phyloP scores from a whole-genome alignment of 2,329 filamentous ascomycete species.

The Pestalotiopsis sp. region DNA sequence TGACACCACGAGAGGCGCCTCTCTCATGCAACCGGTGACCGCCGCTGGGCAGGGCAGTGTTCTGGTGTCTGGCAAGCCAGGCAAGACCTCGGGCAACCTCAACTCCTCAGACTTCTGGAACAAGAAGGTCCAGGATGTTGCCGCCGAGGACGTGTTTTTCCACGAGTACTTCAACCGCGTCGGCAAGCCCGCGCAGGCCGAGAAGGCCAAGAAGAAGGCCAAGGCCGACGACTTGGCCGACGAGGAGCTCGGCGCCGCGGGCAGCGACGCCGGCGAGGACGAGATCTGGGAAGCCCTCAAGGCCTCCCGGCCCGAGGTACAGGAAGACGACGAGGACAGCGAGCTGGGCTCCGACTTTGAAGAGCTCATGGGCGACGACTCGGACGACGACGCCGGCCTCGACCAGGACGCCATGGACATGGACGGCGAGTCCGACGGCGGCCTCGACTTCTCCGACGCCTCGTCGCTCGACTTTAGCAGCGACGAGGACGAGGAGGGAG shows the following conservation, averaged over 20 bases:
- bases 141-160: conserved; percentile 95
- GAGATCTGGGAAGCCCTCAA: conserved; percentile 93
- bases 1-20: conserved; percentile 69
- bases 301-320: conserved; percentile 74
- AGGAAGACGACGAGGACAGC: conserved; percentile 57
- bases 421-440: conserved; percentile 43
- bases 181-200: conserved; percentile 60
- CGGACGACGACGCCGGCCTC: conserved; percentile 53
- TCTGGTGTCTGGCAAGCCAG: conserved; percentile 53
- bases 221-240: conserved; percentile 47
- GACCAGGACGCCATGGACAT: conserved; percentile 41
- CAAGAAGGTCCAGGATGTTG: conserved; percentile 83
- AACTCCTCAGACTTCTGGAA: conserved; percentile 92
- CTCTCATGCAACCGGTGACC: conserved; percentile 92
- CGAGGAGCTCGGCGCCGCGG: conserved; percentile 36
- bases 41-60: conserved; percentile 54
- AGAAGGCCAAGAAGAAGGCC: conserved; percentile 52
- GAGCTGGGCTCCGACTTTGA: conserved; percentile 45
- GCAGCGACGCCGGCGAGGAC: conserved; percentile 65
- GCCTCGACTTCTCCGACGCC: conserved; percentile 33
- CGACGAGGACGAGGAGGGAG: conserved; percentile 40
- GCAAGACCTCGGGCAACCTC: conserved; percentile 47
- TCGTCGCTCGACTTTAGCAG: conserved; percentile 35
- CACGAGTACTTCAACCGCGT: conserved; percentile 89
- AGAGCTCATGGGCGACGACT: conserved; percentile 37